Percentiles rank a stretch among this genome's conserved stretches.
These are phyloP conservation scores for Naganishia friedmannii DNA, from an alignment of 768 basidiomycete species.

Conservation along the genomic window DNA sequence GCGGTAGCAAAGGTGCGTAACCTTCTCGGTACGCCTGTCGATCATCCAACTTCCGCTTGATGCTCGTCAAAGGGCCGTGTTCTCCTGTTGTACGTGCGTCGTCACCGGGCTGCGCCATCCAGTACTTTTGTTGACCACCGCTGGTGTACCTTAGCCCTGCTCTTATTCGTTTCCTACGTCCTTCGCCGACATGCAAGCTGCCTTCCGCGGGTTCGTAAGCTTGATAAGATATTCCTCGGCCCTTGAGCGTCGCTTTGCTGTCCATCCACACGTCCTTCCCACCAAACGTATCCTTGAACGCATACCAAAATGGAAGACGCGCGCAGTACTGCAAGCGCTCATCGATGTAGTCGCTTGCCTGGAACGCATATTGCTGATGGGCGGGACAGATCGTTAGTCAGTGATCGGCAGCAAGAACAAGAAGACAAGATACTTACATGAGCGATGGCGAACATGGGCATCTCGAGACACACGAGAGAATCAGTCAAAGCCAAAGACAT, in stretches of 20 bases:
- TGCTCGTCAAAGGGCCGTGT: conserved; percentile 49
- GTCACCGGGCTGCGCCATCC: conserved; percentile 73
- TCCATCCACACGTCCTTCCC: conserved; percentile 83
- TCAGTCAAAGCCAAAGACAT: conserved; percentile 88
- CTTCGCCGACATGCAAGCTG: conserved; percentile 81
- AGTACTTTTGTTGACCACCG: conserved; percentile 91
- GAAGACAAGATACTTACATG: conserved; percentile 59
- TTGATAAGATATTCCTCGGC: conserved; percentile 90
- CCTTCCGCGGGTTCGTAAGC: conserved; percentile 96
- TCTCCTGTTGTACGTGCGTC: conserved; percentile 43
- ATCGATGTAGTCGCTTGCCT: conserved; percentile 80
- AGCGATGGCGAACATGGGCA: conserved; percentile 93
- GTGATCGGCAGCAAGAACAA: background rate
- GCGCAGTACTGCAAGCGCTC: conserved; percentile 61
- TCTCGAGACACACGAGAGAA: conserved; percentile 88
- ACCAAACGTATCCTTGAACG: conserved; percentile 83
- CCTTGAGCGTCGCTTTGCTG: conserved; percentile 72
- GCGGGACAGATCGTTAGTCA: background rate
- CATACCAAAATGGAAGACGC: conserved; percentile 83
- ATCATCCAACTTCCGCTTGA: conserved; percentile 49
- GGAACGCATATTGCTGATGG: conserved; percentile 71
- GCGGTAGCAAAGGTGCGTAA: conserved; percentile 71
- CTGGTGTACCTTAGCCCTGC: conserved; percentile 88
- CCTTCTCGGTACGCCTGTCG: conserved; percentile 59
- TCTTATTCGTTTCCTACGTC: conserved; percentile 77